Evolutionary conservation across 768 basidiomycete genomes (phyloP), one percentile per base, ranked within the genome.

Genomic region (Coprinellus micaceus): DNA sequence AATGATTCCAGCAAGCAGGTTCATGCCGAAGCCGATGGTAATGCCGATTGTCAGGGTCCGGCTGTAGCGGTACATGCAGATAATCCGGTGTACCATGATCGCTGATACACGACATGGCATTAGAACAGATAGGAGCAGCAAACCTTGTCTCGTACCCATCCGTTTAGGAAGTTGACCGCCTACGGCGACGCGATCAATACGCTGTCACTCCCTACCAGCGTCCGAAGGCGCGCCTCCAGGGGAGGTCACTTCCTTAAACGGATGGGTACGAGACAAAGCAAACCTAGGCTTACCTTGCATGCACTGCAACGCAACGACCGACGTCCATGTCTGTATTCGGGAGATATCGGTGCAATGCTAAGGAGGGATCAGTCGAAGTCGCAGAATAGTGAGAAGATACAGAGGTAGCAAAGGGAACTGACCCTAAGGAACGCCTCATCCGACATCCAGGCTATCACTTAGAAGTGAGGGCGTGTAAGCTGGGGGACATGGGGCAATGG

Each of bases 51-150:
- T 26, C 17, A 54, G 21, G n/a, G 12, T 24, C 28, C 44, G 11
- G 6, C 19, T n/a, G 6, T 36, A 12, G 13, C 19, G 26, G 25
- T 47, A 54, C 53, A 54, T 54, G 53, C 43, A 54, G 12, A 25
- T n/a, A 25, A 37, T 54, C 30, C 53, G 53, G 13, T 54, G 43
- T n/a, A 54, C 40, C 21, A 54, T 33, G 13, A 54, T 29, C 3
- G 17, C 53, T 54, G 45, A 12, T 29, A 22, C 15, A 43, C n/a
- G n/a, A n/a, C n/a, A n/a, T n/a, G n/a, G n/a, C n/a, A n/a, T n/a
- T n/a, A n/a, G n/a, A n/a, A n/a, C n/a, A n/a, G n/a, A n/a, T n/a
- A n/a, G n/a, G n/a, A n/a, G n/a, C n/a, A n/a, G n/a, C n/a, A n/a
- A n/a, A n/a, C n/a, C n/a, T n/a, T n/a, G n/a, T n/a, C n/a, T n/a